Conservation (phyloP, 176 grass and related monocot species). For the Tillandsia fasciculata region DNA sequence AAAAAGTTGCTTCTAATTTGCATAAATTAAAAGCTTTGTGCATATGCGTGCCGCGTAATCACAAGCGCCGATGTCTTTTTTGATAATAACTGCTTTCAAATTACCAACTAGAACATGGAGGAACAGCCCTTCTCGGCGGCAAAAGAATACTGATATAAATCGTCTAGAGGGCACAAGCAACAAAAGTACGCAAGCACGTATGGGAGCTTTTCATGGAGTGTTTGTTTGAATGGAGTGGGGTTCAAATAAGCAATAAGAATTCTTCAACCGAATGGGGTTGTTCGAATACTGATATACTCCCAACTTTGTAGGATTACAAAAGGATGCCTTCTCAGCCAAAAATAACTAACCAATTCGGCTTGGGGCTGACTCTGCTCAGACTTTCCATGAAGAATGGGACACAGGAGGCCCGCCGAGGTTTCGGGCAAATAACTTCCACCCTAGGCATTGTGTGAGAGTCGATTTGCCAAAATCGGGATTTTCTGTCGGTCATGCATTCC, state of each 20-base stretch:
- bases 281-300: neutral
- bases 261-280: neutral
- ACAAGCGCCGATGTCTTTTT: too few relatives aligned
- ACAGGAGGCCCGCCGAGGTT: slow-evolving; percentile 40
- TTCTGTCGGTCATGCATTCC: slow-evolving; percentile 46
- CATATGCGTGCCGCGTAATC: neutral
- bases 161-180: too few relatives aligned
- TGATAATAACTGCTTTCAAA: too few relatives aligned
- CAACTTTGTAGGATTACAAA: neutral
- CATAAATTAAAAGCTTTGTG: neutral
- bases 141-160: too few relatives aligned
- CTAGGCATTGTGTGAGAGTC: slow-evolving; percentile 31
- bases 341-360: slow-evolving; percentile 31
- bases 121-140: too few relatives aligned
- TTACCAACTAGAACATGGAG: too few relatives aligned
- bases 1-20: neutral
- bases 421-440: slow-evolving; percentile 60
- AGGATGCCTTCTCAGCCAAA: neutral
- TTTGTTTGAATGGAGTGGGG: too few relatives aligned
- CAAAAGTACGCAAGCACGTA: too few relatives aligned
- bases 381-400: slow-evolving; percentile 24
- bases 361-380: slow-evolving; percentile 31
- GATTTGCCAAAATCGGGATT: slow-evolving; percentile 73
- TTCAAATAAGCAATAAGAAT: too few relatives aligned
- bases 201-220: too few relatives aligned